Percentiles rank a stretch among this genome's conserved stretches.
Evolutionary conservation across 805 yeast genomes (phyloP).

Genomic region (Starmerella sp.): DNA sequence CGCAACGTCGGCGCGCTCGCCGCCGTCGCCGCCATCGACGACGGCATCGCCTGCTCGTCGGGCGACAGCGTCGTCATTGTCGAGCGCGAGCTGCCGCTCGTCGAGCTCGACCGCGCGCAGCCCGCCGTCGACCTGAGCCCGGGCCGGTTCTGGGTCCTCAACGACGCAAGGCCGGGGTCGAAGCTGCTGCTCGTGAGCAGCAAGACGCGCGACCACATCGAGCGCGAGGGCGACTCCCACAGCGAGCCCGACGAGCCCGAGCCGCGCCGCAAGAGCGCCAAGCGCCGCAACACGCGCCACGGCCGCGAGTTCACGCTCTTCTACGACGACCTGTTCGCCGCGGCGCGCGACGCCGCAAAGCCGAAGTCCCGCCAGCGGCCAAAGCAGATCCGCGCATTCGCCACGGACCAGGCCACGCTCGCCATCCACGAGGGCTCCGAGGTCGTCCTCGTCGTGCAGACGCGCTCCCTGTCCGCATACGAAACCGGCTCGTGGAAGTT

Average conservation of each 20-base stretch:
- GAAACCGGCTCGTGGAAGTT: slow-evolving; percentile 5
- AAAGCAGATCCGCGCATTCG: slow-evolving; percentile 5
- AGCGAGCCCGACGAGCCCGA: background rate
- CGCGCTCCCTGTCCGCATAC: background rate
- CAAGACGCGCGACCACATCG: background rate
- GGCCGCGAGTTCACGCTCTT: background rate
- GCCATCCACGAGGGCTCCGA: slow-evolving; percentile 6
- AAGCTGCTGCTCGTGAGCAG: background rate
- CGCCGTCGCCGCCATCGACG: slow-evolving; percentile 9
- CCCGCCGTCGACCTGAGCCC: slow-evolving; percentile 5
- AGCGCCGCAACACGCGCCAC: background rate
- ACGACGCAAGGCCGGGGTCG: background rate
- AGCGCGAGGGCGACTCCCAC: background rate
- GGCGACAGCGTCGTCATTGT: slow-evolving; percentile 10
- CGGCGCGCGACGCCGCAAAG: background rate
- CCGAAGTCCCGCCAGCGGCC: background rate
- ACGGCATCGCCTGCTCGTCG: slow-evolving; percentile 15
- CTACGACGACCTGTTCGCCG: background rate
- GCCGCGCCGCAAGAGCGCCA: background rate
- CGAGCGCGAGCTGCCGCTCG: slow-evolving; percentile 11
- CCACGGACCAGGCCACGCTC: slow-evolving; percentile 9
- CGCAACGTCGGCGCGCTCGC: slow-evolving; percentile 9
- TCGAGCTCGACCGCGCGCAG: background rate
- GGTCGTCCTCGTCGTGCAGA: slow-evolving; percentile 8
- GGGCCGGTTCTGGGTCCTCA: slow-evolving; percentile 9